These are phyloP conservation scores for Blastobotrys robertii DNA, from an alignment of 805 yeast genomes.

Conservation along the genomic window DNA sequence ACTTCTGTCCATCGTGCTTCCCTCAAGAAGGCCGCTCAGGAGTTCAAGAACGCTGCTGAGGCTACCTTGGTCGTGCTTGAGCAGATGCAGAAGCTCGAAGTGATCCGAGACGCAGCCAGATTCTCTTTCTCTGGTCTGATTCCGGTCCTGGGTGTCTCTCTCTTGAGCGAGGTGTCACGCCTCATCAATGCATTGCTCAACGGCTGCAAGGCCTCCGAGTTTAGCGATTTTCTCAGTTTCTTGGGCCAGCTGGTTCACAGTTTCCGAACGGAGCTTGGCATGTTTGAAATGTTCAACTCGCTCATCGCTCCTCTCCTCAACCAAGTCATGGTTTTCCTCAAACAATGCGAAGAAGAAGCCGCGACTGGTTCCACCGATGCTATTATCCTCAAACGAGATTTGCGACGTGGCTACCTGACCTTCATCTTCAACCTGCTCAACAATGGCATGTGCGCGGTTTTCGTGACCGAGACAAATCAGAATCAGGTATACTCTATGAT, in stretches of 20 bases:
- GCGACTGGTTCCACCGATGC: constrained; percentile 45
- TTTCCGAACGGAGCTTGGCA: constrained; percentile 53
- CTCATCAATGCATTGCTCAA: constrained; percentile 58
- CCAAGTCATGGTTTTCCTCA: constrained; percentile 47
- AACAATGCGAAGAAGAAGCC: constrained; percentile 34
- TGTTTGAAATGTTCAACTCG: constrained; percentile 65
- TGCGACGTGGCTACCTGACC: constrained; percentile 62
- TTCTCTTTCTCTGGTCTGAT: constrained; percentile 82
- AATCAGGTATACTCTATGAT: constrained; percentile 49
- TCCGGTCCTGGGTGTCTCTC: constrained; percentile 50
- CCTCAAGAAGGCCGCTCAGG: constrained; percentile 26
- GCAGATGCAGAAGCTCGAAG: constrained; percentile 52
- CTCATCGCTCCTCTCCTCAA: constrained; percentile 64
- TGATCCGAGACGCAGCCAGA: constrained; percentile 75
- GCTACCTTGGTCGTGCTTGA: constrained; percentile 80
- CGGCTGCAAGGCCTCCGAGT: constrained; percentile 52
- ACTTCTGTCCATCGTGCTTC: constrained; percentile 21
- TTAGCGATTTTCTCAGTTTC: constrained; percentile 75
- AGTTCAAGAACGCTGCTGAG: constrained; percentile 62
- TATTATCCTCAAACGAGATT: constrained; percentile 48
- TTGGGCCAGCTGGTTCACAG: constrained; percentile 80
- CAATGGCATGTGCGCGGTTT: constrained; percentile 70
- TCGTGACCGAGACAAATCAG: constrained; percentile 55
- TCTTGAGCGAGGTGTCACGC: constrained; percentile 51
- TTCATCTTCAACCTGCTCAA: constrained; percentile 60